Evolutionary conservation across 2,329 filamentous ascomycete genomes (phyloP).

Genomic region (Colletotrichum incanum): DNA sequence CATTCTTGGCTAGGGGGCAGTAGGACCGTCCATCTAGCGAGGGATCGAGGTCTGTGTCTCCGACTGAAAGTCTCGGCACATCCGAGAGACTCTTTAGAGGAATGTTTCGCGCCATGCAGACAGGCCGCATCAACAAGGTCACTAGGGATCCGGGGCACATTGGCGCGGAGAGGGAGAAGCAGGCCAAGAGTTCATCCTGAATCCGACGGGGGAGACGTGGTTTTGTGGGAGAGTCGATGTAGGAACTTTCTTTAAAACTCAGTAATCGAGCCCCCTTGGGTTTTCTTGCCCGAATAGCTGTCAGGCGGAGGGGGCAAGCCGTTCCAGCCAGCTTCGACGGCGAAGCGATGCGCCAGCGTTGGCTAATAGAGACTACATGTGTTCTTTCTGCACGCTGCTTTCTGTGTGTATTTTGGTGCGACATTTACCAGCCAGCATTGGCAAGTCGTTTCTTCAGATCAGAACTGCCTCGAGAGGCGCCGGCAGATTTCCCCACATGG

Average conservation of each 20-base stretch:
- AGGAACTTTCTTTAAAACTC: conserved; percentile 9
- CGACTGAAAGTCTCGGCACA: neutral
- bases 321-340: neutral
- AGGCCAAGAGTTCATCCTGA: neutral
- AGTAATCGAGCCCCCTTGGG: conserved; percentile 3
- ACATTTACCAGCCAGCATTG: neutral
- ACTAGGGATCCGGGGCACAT: neutral
- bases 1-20: conserved; percentile 39
- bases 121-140: conserved; percentile 19
- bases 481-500: neutral
- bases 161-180: conserved; percentile 2
- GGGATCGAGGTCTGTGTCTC: neutral
- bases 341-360: conserved; percentile 14
- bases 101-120: conserved; percentile 30
- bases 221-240: conserved; percentile 3
- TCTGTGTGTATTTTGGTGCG: neutral
- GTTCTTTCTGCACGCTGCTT: conserved; percentile 24
- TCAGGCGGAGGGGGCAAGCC: neutral
- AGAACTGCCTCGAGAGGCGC: neutral
- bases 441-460: neutral
- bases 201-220: neutral
- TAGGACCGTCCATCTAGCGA: conserved; percentile 33
- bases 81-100: neutral
- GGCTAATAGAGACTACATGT: conserved; percentile 36
- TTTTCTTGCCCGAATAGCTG: conserved; percentile 9